Conservation (phyloP, 441 rosid genomes). For the Erodium moschatum region DNA sequence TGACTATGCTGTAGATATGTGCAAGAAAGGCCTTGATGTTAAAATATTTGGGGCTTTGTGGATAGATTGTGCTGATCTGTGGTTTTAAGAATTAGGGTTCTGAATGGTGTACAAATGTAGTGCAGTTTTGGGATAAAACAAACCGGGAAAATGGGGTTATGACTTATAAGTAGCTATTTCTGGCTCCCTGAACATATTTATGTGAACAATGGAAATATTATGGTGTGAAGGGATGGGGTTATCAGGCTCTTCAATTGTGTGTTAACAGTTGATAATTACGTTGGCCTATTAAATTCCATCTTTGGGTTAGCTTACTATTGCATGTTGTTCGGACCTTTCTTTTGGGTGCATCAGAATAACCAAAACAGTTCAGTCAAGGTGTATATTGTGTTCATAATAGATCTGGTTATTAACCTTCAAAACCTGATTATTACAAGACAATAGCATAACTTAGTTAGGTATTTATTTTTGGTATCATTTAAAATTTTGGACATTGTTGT, state of each 20-base stretch:
- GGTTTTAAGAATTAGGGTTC: neutral
- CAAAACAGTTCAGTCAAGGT: neutral
- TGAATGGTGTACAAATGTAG: neutral
- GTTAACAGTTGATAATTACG: neutral
- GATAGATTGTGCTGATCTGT: neutral
- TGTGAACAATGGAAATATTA: neutral
- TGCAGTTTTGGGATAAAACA: no score
- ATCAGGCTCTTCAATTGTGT: neutral
- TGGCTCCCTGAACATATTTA: neutral
- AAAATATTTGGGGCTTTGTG: neutral
- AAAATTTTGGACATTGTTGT: no score
- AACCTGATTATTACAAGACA: no score
- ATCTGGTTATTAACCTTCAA: neutral
- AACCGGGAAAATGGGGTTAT: no score
- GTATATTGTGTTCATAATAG: neutral
- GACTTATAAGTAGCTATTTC: no score
- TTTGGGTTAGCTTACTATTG: neutral
- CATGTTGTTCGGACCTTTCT: neutral
- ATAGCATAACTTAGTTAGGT: no score
- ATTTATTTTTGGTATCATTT: no score
- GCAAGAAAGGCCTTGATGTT: no score
- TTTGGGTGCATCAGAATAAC: neutral
- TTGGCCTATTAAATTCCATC: neutral
- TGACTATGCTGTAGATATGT: no score
- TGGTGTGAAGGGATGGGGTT: neutral